phyloP scores from a whole-genome alignment of 805 yeast species.

The Candida nemodendra region DNA sequence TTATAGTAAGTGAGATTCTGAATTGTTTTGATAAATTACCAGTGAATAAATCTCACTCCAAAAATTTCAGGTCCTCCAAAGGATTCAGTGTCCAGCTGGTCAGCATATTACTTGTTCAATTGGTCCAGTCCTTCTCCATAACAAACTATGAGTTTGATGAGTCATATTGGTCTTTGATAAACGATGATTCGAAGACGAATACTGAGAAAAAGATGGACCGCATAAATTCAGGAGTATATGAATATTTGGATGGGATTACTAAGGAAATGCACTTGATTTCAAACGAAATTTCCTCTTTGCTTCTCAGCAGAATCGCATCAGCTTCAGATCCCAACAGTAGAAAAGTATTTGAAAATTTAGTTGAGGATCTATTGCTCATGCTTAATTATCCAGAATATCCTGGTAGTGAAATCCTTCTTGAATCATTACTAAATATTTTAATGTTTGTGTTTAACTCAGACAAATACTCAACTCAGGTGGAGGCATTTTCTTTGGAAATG shows the following conservation, averaged over 20 bases:
- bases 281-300: constrained; percentile 30
- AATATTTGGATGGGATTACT: constrained; percentile 5
- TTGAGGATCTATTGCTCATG: constrained; percentile 55
- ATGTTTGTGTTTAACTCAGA: constrained; percentile 40
- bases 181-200: constrained; percentile 7
- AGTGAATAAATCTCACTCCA: constrained; percentile 39
- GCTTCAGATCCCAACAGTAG: constrained; percentile 33
- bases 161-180: constrained; percentile 21
- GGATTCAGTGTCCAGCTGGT: constrained; percentile 51
- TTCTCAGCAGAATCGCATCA: constrained; percentile 31
- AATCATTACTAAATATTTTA: constrained; percentile 43
- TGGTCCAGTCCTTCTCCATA: constrained; percentile 33
- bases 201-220: constrained; percentile 10
- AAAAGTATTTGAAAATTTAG: constrained; percentile 47
- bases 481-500: constrained; percentile 55
- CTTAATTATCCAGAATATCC: constrained; percentile 62
- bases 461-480: constrained; percentile 39
- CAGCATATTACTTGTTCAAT: constrained; percentile 43
- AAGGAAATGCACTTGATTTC: constrained; percentile 17
- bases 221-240: constrained; percentile 12
- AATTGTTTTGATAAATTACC: constrained; percentile 51
- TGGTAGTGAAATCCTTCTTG: constrained; percentile 50
- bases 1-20: constrained; percentile 60
- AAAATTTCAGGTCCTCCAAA: constrained; percentile 41
- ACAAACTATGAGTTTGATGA: constrained; percentile 21